phyloP scores from a whole-genome alignment of 176 grass and related monocot genomes.

The Poa pratensis region DNA sequence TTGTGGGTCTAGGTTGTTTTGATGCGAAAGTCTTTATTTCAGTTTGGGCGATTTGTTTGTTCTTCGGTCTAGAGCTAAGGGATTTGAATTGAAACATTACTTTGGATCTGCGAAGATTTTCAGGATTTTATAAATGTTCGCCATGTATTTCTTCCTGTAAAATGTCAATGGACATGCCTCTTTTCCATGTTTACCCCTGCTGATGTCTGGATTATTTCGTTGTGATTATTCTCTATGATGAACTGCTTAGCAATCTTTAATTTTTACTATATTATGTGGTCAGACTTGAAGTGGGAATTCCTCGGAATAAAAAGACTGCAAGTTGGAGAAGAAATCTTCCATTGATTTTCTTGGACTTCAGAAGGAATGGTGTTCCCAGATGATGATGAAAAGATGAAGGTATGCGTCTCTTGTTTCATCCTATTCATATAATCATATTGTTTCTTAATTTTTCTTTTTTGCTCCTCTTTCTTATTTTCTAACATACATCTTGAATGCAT shows the following conservation, averaged over 20 bases:
- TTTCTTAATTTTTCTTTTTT: not conserved
- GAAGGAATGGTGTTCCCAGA: constrained; percentile 54
- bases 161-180: not conserved
- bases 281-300: constrained; percentile 23
- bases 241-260: not conserved
- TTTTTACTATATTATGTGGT: constrained; percentile 25
- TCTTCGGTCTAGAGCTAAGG: not conserved
- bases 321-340: not conserved
- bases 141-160: not conserved
- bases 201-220: constrained; percentile 8
- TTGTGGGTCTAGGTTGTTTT: not conserved
- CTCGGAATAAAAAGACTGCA: not conserved
- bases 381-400: constrained; percentile 79
- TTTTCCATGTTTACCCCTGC: not conserved
- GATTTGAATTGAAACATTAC: not conserved
- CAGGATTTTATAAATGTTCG: not conserved
- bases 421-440: constrained; percentile 6
- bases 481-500: not conserved
- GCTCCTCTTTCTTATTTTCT: not conserved
- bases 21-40: not conserved
- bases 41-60: not conserved
- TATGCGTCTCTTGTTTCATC: constrained; percentile 19
- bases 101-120: constrained; percentile 22
- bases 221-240: not conserved
- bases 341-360: not conserved